Evolutionary conservation across 495 filamentous ascomycete species (phyloP).

Genomic region (Chaetomium fimeti): DNA sequence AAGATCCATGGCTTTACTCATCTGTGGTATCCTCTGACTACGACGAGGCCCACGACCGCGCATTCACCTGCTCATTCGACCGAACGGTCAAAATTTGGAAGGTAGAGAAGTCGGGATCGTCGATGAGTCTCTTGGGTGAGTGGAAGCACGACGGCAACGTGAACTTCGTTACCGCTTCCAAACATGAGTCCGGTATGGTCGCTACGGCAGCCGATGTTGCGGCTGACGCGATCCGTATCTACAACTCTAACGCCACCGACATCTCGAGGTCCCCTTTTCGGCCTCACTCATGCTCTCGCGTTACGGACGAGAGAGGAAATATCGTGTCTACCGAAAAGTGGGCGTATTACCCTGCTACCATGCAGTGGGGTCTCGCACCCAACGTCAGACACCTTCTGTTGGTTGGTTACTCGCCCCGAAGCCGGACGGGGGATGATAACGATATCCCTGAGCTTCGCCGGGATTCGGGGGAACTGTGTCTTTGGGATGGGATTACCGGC

Average conservation of each 20-base stretch:
- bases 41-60: constrained; percentile 51
- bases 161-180: constrained; percentile 65
- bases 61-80: constrained; percentile 83
- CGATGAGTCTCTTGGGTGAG: constrained; percentile 47
- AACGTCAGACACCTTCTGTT: constrained; percentile 60
- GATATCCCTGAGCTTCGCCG: constrained; percentile 54
- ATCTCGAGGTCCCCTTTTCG: constrained; percentile 36
- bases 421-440: constrained; percentile 49
- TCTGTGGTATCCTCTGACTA: constrained; percentile 78
- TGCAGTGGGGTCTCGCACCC: constrained; percentile 65
- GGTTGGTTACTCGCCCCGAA: constrained; percentile 71
- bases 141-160: constrained; percentile 67
- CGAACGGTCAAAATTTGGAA: constrained; percentile 76
- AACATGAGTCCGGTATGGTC: constrained; percentile 42
- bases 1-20: constrained; percentile 68
- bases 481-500: constrained; percentile 63
- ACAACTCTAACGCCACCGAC: constrained; percentile 39
- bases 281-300: constrained; percentile 48
- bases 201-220: constrained; percentile 54
- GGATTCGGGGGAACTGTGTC: constrained; percentile 64
- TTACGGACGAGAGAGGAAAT: constrained; percentile 45
- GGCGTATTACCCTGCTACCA: constrained; percentile 66
- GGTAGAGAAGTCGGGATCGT: constrained; percentile 36
- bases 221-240: constrained; percentile 50
- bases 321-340: constrained; percentile 47